Evolutionary conservation across 805 yeast genomes (phyloP).

Genomic region (Candida anglica): DNA sequence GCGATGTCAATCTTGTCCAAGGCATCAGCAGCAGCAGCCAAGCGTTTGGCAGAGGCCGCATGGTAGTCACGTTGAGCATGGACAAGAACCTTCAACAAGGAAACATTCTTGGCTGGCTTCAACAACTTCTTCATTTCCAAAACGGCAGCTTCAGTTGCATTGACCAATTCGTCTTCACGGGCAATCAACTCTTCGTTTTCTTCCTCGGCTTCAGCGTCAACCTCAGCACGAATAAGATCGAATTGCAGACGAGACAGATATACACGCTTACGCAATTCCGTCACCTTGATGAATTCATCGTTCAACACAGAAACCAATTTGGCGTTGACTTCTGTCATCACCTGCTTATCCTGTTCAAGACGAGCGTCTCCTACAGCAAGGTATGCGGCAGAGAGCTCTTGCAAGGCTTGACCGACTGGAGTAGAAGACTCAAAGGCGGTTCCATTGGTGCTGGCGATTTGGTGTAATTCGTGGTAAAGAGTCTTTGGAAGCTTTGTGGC

Average conservation of each 20-base stretch:
- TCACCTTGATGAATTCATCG: constrained; percentile 57
- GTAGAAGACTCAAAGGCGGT: constrained; percentile 43
- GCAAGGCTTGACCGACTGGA: constrained; percentile 51
- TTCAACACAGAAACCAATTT: constrained; percentile 51
- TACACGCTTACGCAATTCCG: constrained; percentile 61
- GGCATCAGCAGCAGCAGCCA: constrained; percentile 23
- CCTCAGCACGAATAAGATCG: constrained; percentile 53
- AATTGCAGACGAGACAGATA: constrained; percentile 67
- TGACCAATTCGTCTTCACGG: constrained; percentile 74
- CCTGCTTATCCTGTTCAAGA: constrained; percentile 63
- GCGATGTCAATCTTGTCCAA: constrained; percentile 31
- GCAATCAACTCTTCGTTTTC: constrained; percentile 50
- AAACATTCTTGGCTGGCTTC: constrained; percentile 61
- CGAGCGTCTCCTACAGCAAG: constrained; percentile 64
- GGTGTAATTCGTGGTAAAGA: constrained; percentile 65
- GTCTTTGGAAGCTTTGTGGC: constrained; percentile 59
- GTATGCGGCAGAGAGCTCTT: constrained; percentile 53
- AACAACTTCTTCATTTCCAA: constrained; percentile 70
- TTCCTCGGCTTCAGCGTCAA: constrained; percentile 41
- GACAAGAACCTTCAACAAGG: constrained; percentile 61
- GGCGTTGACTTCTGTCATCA: constrained; percentile 55
- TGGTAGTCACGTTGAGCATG: constrained; percentile 62
- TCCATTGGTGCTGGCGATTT: constrained; percentile 49
- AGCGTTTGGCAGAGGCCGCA: constrained; percentile 31
- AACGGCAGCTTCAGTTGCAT: constrained; percentile 77